Conservation (phyloP, 306 rosid genomes). For the Trifolium fragiferum region DNA sequence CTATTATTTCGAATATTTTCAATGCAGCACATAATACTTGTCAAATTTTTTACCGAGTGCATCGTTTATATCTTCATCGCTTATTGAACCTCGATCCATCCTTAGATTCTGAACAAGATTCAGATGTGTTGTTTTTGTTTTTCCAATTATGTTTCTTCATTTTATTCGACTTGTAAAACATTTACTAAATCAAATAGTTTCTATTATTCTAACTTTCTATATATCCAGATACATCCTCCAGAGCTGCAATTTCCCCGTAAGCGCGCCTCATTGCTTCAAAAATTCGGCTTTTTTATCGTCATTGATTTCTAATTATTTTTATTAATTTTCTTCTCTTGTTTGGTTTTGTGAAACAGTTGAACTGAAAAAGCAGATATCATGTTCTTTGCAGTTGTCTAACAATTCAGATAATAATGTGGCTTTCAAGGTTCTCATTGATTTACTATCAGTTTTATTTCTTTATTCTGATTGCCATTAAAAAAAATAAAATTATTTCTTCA, state of each 20-base stretch:
- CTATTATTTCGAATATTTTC: too few relatives aligned
- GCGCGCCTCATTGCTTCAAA: constrained; percentile 20
- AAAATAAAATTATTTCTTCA: too few relatives aligned
- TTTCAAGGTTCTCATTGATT: constrained; percentile 60
- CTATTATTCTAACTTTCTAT: too few relatives aligned
- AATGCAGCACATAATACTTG: too few relatives aligned
- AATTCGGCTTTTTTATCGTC: neutral
- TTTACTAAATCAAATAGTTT: neutral
- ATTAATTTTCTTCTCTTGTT: neutral
- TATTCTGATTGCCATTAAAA: too few relatives aligned
- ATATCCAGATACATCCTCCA: constrained; percentile 70
- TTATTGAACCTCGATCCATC: too few relatives aligned
- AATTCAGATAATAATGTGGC: constrained; percentile 69
- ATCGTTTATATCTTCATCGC: neutral
- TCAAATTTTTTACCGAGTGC: too few relatives aligned
- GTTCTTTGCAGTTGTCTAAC: constrained; percentile 73
- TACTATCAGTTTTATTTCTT: neutral
- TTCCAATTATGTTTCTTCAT: too few relatives aligned
- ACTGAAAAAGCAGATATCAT: constrained; percentile 88
- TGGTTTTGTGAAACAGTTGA: constrained; percentile 53
- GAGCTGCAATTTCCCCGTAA: constrained; percentile 78
- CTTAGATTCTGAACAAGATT: too few relatives aligned
- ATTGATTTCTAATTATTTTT: neutral
- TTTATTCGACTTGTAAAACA: neutral
- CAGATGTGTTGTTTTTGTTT: too few relatives aligned